phyloP scores from a whole-genome alignment of 176 grass and related monocot genomes.

The Coix lacrymajobi region DNA sequence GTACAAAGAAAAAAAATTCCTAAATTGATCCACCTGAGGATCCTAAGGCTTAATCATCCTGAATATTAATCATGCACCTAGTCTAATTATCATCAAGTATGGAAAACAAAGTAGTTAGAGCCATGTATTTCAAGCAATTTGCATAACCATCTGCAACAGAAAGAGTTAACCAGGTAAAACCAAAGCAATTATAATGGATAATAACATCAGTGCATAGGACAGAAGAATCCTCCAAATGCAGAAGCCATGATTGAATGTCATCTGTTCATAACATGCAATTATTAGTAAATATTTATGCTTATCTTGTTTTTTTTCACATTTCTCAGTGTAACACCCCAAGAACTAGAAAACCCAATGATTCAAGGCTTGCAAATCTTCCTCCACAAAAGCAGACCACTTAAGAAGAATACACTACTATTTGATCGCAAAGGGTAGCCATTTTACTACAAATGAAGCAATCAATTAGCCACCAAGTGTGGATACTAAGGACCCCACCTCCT shows the following conservation, averaged over 20 bases:
- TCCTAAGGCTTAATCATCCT: background rate
- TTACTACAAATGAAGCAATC: background rate
- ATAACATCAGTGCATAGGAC: background rate
- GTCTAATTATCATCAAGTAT: background rate
- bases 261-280: background rate
- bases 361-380: background rate
- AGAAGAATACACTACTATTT: background rate
- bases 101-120: background rate
- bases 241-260: background rate
- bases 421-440: background rate
- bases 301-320: no score
- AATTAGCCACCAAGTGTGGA: background rate
- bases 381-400: background rate
- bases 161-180: background rate
- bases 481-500: background rate
- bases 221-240: background rate
- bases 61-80: background rate
- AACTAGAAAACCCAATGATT: background rate
- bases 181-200: background rate
- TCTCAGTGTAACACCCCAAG: background rate
- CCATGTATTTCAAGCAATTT: background rate
- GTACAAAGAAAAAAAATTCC: background rate
- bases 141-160: background rate
- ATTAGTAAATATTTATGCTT: no score
- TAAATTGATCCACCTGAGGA: background rate